Conservation (phyloP, 768 basidiomycete species). For the Suillus fuscotomentosus region DNA sequence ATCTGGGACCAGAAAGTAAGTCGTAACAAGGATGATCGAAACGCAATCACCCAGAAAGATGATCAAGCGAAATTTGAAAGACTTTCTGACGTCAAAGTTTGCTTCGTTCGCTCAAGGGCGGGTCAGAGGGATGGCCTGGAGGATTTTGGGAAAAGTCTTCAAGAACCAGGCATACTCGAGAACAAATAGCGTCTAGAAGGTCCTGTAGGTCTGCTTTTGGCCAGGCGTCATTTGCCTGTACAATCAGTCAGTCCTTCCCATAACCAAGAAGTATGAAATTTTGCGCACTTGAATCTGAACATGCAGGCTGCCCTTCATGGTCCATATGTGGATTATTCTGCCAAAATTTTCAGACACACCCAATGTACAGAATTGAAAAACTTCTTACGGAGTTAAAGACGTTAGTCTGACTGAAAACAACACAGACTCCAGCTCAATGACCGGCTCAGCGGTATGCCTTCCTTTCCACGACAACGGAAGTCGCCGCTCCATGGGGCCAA, state of each 20-base stretch:
- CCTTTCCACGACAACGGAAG: neutral
- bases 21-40: neutral
- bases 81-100: neutral
- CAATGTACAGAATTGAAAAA: neutral
- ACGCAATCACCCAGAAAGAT: neutral
- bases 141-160: neutral
- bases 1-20: neutral
- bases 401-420: neutral
- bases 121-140: neutral
- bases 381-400: neutral
- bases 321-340: conserved; percentile 3
- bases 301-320: neutral
- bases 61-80: neutral
- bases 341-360: neutral
- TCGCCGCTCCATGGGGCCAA: conserved; percentile 1
- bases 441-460: no score
- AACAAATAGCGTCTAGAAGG: neutral
- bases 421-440: neutral
- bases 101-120: neutral
- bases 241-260: neutral
- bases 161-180: neutral
- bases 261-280: neutral
- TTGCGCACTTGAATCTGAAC: neutral
- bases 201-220: neutral
- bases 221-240: conserved; percentile 2